These are phyloP conservation scores for Tardiomyces digboiensis DNA, from an alignment of 1,139 yeast genomes.

Conservation along the genomic window DNA sequence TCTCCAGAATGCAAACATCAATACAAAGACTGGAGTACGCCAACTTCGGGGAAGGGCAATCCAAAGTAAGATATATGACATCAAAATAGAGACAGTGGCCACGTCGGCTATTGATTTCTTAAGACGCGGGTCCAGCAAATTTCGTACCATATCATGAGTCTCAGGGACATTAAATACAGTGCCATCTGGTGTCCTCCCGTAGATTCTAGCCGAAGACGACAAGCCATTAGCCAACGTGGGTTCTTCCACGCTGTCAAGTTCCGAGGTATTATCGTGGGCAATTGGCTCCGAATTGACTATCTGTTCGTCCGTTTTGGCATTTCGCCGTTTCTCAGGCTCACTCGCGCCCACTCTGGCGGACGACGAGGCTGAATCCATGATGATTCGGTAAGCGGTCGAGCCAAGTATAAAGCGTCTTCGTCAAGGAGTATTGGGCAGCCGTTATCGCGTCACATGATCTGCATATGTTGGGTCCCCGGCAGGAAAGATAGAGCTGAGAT, in stretches of 20 bases:
- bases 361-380: slow-evolving; percentile 1
- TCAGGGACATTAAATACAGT: slow-evolving; percentile 54
- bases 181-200: slow-evolving; percentile 22
- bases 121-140: slow-evolving; percentile 68
- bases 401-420: too few species aligned
- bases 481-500: too few species aligned
- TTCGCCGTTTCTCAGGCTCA: not conserved
- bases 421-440: not conserved
- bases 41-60: slow-evolving; percentile 21
- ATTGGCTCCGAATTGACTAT: too few species aligned
- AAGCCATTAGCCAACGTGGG: too few species aligned
- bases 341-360: not conserved
- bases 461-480: not conserved
- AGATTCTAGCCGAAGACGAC: not conserved
- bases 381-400: too few species aligned
- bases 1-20: slow-evolving; percentile 68
- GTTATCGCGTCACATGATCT: not conserved
- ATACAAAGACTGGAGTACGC: slow-evolving; percentile 40
- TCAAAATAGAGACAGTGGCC: slow-evolving; percentile 43
- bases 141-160: slow-evolving; percentile 81
- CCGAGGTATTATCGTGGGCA: too few species aligned
- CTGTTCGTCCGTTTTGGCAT: not conserved
- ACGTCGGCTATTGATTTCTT: slow-evolving; percentile 61
- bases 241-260: too few species aligned
- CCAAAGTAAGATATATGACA: slow-evolving; percentile 44